Base-by-base conservation (phyloP, 1,284 basidiomycete species). In the Tetrapyrgos nigripes region DNA sequence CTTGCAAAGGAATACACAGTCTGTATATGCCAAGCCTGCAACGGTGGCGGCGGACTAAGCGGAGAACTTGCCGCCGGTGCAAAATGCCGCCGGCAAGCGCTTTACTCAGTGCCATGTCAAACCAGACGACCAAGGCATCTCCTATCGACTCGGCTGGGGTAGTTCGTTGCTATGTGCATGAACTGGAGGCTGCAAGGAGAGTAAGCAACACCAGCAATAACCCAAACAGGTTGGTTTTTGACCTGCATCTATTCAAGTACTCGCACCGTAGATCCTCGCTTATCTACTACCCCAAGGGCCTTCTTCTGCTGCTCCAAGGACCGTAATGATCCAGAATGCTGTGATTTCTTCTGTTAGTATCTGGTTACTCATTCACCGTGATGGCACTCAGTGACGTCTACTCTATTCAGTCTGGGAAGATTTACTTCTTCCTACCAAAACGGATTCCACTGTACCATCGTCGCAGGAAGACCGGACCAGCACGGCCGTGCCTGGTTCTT, bases 321-420 rank as follows among this genome's bases (percentile, higher is more conserved):
- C 21, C 29, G 19, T 31, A 57, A 50, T 23, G 66, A 71, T 1
- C 56, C 62, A 1, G 59, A 67, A 2, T 56, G 50, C 6, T 81
- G 80, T 52, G 47, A 52, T 0, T 79, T 77, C 55, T 81, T 70
- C 23, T 66, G 80, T 81, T 55, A 45, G 21, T 50, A 27, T 17
- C 45, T 37, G 19, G 11, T 24, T 40, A 24, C 17, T 9, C 33
- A 35, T 35, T n/a, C 26, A 43, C 17, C 23, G 21, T 54, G 40
- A 54, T 53, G 17, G n/a, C 17, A 19, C 37, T 47, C 28, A n/a
- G 26, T 44, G 40, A 46, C 35, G 19, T 21, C n/a, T 53, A 31
- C 29, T 10, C 9, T 14, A 46, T 40, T 28, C 59, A 81, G 79
- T 68, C 19, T 81, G 79, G 80, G 70, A 57, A 26, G 75, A 79